These are phyloP conservation scores for Phyllosticta citribraziliensis DNA, from an alignment of 2,329 filamentous ascomycete species.

Conservation along the genomic window DNA sequence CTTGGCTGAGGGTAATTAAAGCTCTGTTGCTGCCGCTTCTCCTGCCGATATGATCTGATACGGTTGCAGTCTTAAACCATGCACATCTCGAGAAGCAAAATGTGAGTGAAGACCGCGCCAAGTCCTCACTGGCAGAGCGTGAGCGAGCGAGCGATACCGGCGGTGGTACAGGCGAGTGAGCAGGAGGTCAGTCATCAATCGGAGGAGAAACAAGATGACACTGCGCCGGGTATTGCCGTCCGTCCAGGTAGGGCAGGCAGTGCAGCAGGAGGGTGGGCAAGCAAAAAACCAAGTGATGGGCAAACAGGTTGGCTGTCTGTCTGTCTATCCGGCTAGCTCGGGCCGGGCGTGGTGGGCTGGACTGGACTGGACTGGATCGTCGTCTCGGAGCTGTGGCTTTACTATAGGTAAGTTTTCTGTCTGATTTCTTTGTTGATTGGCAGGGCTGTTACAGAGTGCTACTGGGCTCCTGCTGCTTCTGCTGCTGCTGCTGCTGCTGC, in stretches of 20 bases:
- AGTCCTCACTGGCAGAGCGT: too few relatives aligned
- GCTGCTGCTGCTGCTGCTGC: too few relatives aligned
- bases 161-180: neutral
- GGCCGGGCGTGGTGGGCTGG: too few relatives aligned
- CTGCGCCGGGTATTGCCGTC: neutral
- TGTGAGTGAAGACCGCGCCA: too few relatives aligned
- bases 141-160: neutral
- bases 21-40: too few relatives aligned
- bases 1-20: too few relatives aligned
- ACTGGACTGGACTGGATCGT: too few relatives aligned
- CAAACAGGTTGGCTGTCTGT: neutral
- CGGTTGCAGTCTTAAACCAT: too few relatives aligned
- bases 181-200: neutral
- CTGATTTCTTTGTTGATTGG: neutral
- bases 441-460: neutral
- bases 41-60: too few relatives aligned
- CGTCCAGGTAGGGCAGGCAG: neutral
- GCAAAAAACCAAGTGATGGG: neutral
- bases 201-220: neutral
- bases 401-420: neutral
- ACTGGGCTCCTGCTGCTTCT: too few relatives aligned
- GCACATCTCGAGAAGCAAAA: too few relatives aligned
- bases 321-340: neutral
- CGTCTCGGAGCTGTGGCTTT: too few relatives aligned
- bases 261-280: neutral